Conservation (phyloP, 345 rosid genomes). For the Noccaea caerulescens region DNA sequence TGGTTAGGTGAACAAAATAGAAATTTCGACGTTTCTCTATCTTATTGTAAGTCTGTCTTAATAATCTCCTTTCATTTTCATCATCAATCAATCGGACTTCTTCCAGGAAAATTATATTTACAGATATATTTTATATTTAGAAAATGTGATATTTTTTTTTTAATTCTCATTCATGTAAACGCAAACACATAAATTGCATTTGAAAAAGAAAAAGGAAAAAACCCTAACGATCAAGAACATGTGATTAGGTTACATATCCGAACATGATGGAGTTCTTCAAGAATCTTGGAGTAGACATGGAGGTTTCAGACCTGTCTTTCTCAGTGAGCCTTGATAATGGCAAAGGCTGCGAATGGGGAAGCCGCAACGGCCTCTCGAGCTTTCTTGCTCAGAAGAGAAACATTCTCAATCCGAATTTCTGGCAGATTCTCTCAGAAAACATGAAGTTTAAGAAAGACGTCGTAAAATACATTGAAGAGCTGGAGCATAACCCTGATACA, state of each 20-base stretch:
- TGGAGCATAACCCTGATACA: constrained; percentile 59
- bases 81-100: too few relatives aligned
- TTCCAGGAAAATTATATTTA: too few relatives aligned
- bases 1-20: too few relatives aligned
- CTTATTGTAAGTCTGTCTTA: too few relatives aligned
- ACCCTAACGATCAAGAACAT: background rate
- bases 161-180: too few relatives aligned
- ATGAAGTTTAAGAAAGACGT: constrained; percentile 62
- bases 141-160: too few relatives aligned
- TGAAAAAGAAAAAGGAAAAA: too few relatives aligned
- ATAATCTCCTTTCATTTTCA: too few relatives aligned
- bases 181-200: too few relatives aligned
- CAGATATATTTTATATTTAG: too few relatives aligned
- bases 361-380: constrained; percentile 62
- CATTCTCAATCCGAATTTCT: constrained; percentile 56
- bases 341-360: constrained; percentile 78
- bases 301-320: constrained; percentile 72
- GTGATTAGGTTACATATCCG: constrained; percentile 71
- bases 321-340: constrained; percentile 75
- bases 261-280: constrained; percentile 82
- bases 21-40: too few relatives aligned
- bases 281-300: constrained; percentile 71
- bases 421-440: constrained; percentile 70
- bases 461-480: constrained; percentile 61
- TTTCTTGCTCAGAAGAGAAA: constrained; percentile 72